These are phyloP conservation scores for Durio zibethinus DNA, from an alignment of 345 rosid genomes.

Conservation along the genomic window DNA sequence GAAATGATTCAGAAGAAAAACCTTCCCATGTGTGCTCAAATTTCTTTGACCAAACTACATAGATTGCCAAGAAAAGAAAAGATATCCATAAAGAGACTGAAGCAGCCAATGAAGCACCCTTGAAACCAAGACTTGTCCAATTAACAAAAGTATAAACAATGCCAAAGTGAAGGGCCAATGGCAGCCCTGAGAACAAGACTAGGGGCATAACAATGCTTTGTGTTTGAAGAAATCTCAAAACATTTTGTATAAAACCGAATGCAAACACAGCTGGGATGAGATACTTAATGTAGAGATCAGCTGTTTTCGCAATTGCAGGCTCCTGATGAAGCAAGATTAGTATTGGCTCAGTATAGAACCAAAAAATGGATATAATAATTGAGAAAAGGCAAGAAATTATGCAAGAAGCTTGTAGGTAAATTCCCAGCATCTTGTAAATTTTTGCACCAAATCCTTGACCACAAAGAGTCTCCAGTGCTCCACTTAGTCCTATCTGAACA, in stretches of 20 bases:
- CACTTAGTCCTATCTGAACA: conserved; percentile 44
- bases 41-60: conserved; percentile 25
- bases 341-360: conserved; percentile 37
- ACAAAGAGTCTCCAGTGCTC: conserved; percentile 56
- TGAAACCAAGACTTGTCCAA: conserved; percentile 25
- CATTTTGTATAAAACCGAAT: conserved; percentile 36
- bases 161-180: conserved; percentile 34
- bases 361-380: conserved; percentile 35
- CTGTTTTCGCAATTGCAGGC: conserved; percentile 27
- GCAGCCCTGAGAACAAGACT: conserved; percentile 26
- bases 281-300: conserved; percentile 32
- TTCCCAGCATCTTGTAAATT: conserved; percentile 40
- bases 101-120: not conserved
- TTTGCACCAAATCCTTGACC: conserved; percentile 58
- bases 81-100: conserved; percentile 21
- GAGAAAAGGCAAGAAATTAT: conserved; percentile 35
- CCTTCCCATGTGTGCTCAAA: conserved; percentile 39
- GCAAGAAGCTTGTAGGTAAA: conserved; percentile 50
- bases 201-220: conserved; percentile 22
- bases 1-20: conserved; percentile 32
- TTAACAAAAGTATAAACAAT: conserved; percentile 29
- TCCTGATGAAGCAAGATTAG: conserved; percentile 40
- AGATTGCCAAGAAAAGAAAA: conserved; percentile 14
- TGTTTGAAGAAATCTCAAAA: conserved; percentile 29
- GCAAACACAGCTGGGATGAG: conserved; percentile 45